Evolutionary conservation across 1,284 basidiomycete species (phyloP).

Genomic region (Rhodotorula glutinis): DNA sequence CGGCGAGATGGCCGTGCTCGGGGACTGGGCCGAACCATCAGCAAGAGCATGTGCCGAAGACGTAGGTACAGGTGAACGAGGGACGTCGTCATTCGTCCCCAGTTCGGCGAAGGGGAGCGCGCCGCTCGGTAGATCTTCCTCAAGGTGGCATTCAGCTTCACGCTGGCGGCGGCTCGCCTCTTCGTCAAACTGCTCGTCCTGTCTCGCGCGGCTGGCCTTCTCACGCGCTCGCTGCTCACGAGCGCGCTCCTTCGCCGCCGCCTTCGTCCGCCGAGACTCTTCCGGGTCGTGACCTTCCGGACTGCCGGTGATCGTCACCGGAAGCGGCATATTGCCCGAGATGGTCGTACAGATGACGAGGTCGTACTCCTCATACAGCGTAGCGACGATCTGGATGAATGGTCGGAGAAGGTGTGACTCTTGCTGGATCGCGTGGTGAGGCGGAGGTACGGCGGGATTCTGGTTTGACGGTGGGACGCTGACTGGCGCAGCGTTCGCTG

Average conservation of each 20-base stretch:
- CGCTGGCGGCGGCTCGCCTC: neutral
- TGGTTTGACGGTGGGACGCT: neutral
- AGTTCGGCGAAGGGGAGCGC: too few species aligned
- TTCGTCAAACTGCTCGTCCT: neutral
- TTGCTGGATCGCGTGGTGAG: neutral
- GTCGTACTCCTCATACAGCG: conserved; percentile 1
- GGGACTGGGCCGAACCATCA: too few species aligned
- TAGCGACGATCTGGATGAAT: conserved; percentile 19
- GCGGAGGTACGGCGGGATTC: neutral
- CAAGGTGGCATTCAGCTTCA: neutral
- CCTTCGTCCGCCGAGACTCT: neutral
- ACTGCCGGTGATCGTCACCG: neutral
- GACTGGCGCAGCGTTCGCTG: neutral
- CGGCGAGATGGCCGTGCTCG: too few species aligned
- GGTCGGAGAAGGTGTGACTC: neutral
- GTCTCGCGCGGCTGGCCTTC: neutral
- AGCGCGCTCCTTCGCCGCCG: neutral
- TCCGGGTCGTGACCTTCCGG: neutral
- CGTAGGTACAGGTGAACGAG: neutral
- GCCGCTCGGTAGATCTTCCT: too few species aligned
- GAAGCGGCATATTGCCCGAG: conserved; percentile 13
- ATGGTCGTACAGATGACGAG: conserved; percentile 14
- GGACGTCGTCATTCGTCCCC: too few species aligned
- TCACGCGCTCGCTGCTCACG: neutral
- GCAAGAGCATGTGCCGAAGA: too few species aligned